Evolutionary conservation across 1,139 yeast genomes (phyloP), one percentile per base, ranked within the genome.

Genomic region (Yamadazyma diospyri): DNA sequence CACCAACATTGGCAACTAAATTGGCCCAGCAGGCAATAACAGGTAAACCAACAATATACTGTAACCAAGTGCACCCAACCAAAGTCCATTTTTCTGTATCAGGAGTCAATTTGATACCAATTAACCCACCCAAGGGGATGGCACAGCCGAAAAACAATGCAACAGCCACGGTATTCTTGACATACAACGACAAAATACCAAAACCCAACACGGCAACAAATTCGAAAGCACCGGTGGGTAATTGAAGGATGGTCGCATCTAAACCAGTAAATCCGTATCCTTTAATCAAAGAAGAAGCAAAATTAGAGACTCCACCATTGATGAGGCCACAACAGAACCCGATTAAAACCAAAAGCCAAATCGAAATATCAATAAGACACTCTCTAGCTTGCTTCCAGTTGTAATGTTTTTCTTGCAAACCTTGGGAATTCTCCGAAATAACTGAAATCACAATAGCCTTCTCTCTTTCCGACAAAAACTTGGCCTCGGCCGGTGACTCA

Each of bases 401-500:
- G 38, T 52, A 54, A 12, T 39, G 35, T 20, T 40, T 39, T 16
- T 54, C 55, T 34, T 51, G 48, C 21, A 55, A 39, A 30, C 61
- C 61, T 40, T 50, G 57, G 33, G 50, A 49, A 32, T 57, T 57
- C 20, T 39, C 43, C 1, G 59, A 45, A n/a, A 57, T 45, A 25
- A 42, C 47, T 34, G 48, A 45, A 27, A 55, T 41, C 20, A 55
- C 49, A 12, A 55, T 43, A 1, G 48, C 34, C 34, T 51, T 59
- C 42, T 72, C 76, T 16, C 62, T 58, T 12, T 57, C 66, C 31
- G 48, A 50, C 29, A 69, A 48, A 41, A 67, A 68, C 27, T 50
- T 51, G 15, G 74, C 68, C 13, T 56, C 43, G 3, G 59, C 56
- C 10, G 76, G 75, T 16, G 61, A 61, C 41, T 72, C 70, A 7